Percentiles rank a stretch among this genome's conserved stretches.
Evolutionary conservation across 192 early-diverging fungal genomes (phyloP).

Genomic region (Backusella psychrophila): DNA sequence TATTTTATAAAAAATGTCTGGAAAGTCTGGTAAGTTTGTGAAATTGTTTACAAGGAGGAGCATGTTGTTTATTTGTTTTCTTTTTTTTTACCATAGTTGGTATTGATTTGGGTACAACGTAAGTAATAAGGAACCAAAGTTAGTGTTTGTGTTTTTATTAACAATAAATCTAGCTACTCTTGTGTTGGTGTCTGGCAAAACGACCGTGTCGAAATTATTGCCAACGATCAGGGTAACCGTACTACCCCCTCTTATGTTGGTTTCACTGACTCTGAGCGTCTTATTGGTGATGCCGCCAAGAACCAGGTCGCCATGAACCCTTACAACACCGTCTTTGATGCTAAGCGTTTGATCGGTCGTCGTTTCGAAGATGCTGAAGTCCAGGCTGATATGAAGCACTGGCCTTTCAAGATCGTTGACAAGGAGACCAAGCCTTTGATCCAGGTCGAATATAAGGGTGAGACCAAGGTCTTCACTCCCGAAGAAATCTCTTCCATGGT

Average conservation of each 20-base stretch:
- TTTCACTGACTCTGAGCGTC: slow-evolving; percentile 96
- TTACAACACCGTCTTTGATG: slow-evolving; percentile 90
- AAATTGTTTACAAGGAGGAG: not conserved
- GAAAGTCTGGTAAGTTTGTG: slow-evolving; percentile 31
- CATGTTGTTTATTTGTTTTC: not conserved
- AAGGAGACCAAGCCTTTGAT: slow-evolving; percentile 89
- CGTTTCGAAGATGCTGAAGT: slow-evolving; percentile 90
- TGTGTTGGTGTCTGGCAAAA: slow-evolving; percentile 78
- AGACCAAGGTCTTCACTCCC: slow-evolving; percentile 94
- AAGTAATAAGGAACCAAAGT: slow-evolving; percentile 44
- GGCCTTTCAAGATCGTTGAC: slow-evolving; percentile 90
- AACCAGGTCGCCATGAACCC: slow-evolving; percentile 93
- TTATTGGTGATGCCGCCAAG: slow-evolving; percentile 99
- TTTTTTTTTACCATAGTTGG: slow-evolving; percentile 24
- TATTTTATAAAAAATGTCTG: slow-evolving; percentile 17
- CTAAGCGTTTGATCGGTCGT: slow-evolving; percentile 97
- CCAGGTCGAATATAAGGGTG: slow-evolving; percentile 95
- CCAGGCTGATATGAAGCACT: slow-evolving; percentile 99
- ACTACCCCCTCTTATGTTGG: slow-evolving; percentile 98
- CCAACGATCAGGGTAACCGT: slow-evolving; percentile 99
- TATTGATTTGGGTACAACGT: slow-evolving; percentile 45
- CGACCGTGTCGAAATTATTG: slow-evolving; percentile 88
- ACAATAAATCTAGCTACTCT: slow-evolving; percentile 95
- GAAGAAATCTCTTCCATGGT: slow-evolving; percentile 99
- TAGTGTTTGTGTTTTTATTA: slow-evolving; percentile 30